Evolutionary conservation across 2,329 filamentous ascomycete species (phyloP).

Genomic region (Trichoderma cornu-damae): DNA sequence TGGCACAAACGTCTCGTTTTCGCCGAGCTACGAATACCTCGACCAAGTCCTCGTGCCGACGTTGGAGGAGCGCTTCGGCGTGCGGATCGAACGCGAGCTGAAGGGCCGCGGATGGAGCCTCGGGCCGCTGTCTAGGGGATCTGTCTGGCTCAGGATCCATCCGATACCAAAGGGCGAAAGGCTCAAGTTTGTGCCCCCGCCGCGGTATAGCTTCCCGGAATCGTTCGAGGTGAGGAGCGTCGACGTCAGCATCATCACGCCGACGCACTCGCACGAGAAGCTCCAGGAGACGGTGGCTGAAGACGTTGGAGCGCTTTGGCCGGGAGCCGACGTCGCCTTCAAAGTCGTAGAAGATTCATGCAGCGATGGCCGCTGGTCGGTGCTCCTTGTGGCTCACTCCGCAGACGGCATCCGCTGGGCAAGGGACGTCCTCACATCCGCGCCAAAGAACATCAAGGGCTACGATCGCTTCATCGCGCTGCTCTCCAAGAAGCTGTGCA

Average conservation of each 20-base stretch:
- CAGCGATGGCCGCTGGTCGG: slow-evolving; percentile 48
- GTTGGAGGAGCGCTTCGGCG: slow-evolving; percentile 46
- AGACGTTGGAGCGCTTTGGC: slow-evolving; percentile 40
- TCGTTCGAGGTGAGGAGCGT: slow-evolving; percentile 40
- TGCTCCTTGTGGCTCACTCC: slow-evolving; percentile 53
- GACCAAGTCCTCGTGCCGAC: slow-evolving; percentile 56
- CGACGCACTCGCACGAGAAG: slow-evolving; percentile 37
- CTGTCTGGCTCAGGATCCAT: slow-evolving; percentile 39
- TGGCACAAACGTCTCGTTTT: slow-evolving; percentile 55
- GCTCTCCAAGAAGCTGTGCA: slow-evolving; percentile 43
- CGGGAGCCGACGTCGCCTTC: slow-evolving; percentile 42
- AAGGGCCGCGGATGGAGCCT: slow-evolving; percentile 47
- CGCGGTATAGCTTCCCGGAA: slow-evolving; percentile 22
- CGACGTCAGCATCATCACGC: slow-evolving; percentile 49
- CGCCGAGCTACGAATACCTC: slow-evolving; percentile 56
- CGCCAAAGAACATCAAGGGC: slow-evolving; percentile 38
- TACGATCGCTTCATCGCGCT: slow-evolving; percentile 32
- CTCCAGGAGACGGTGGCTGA: slow-evolving; percentile 39
- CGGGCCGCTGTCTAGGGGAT: slow-evolving; percentile 39
- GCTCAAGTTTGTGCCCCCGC: slow-evolving; percentile 34
- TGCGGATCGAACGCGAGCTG: slow-evolving; percentile 43
- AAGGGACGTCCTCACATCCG: slow-evolving; percentile 40
- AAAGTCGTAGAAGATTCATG: slow-evolving; percentile 47
- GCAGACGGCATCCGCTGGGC: slow-evolving; percentile 43
- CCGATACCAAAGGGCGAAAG: slow-evolving; percentile 33